Evolutionary conservation across 306 rosid species (phyloP).

Genomic region (Ziziphus jujuba): DNA sequence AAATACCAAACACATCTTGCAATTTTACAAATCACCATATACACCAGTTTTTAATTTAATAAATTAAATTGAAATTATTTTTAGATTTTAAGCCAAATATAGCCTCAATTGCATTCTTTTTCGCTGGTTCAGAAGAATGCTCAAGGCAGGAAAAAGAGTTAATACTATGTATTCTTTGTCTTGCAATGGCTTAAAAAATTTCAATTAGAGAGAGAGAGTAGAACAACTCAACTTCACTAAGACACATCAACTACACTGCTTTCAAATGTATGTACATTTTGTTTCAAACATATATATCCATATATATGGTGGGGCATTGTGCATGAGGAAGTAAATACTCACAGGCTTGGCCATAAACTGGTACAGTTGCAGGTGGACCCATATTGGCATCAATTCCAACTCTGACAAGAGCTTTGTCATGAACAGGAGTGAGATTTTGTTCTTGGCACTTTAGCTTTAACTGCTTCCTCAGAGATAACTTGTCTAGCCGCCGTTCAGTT

Average conservation of each 20-base stretch:
- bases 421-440: constrained; percentile 57
- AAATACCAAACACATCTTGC: no score
- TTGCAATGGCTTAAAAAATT: no score
- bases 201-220: no score
- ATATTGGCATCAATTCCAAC: constrained; percentile 56
- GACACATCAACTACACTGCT: not conserved
- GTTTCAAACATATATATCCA: not conserved
- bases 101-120: no score
- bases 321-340: constrained; percentile 26
- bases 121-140: no score
- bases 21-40: no score
- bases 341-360: constrained; percentile 61
- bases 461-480: constrained; percentile 86
- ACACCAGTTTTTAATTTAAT: no score
- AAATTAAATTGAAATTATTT: no score
- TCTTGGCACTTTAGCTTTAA: constrained; percentile 94
- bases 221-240: no score
- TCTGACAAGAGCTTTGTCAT: constrained; percentile 46
- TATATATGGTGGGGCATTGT: not conserved
- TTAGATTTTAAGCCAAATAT: no score
- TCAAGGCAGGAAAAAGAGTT: no score
- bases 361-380: constrained; percentile 37
- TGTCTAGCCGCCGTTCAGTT: constrained; percentile 75
- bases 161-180: no score
- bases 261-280: not conserved